Conservation (phyloP, 2,329 filamentous ascomycete genomes). For the Stromatinia cepivora region DNA sequence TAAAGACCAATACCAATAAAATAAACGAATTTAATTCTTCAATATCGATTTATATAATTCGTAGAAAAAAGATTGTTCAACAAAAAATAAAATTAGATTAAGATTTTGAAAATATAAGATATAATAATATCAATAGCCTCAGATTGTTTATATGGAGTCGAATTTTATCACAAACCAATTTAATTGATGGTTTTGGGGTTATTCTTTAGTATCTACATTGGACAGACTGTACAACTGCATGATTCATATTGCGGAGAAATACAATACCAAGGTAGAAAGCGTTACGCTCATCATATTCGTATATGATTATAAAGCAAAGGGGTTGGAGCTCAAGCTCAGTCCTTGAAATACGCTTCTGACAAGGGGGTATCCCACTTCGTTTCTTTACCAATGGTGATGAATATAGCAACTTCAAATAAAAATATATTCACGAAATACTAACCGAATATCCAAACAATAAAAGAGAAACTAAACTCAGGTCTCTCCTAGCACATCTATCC, state of each 20-base stretch:
- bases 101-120: not conserved
- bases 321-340: not conserved
- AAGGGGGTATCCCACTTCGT: conserved; percentile 6
- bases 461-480: not conserved
- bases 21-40: not conserved
- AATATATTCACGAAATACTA: too few relatives aligned
- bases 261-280: not conserved
- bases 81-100: too few relatives aligned
- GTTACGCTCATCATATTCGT: not conserved
- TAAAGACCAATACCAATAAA: not conserved
- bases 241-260: not conserved
- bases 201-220: not conserved
- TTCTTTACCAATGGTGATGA: not conserved
- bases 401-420: not conserved
- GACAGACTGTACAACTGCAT: too few relatives aligned
- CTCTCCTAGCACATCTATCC: not conserved
- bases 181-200: not conserved
- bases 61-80: too few relatives aligned
- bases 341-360: not conserved
- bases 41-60: too few relatives aligned
- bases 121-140: not conserved
- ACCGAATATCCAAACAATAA: not conserved
- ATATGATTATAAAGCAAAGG: not conserved
- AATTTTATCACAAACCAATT: not conserved
- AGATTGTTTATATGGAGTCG: not conserved